Evolutionary conservation across 2,329 filamentous ascomycete genomes (phyloP), one percentile per base, ranked within the genome.

Genomic region (Mollisia scopiformis): DNA sequence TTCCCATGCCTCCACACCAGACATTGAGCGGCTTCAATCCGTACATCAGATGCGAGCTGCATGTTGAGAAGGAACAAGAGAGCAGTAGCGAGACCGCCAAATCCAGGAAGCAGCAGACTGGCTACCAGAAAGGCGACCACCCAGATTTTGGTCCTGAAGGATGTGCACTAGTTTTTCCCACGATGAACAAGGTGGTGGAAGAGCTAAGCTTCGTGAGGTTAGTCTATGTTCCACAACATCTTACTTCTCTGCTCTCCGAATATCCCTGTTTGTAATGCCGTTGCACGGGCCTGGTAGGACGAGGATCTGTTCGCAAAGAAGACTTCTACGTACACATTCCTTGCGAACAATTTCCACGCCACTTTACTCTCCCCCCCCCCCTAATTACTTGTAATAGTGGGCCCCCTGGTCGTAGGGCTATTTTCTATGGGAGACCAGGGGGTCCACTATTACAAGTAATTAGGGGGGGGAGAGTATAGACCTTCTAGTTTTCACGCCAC

Each of bases 31-130:
- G 75, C 46, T 90, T 95, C 63, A 85, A 87, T 39, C 92, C 92
- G 1, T 85, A 90, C 61, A 84, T 97, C 69, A 92, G 89, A 72
- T 89, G 88, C 64, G 90, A 95, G 73, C 76, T 97, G 58, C 92
- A 96, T 74, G 86, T 93, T 16, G 92, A 95, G 71, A 90, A 81
- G 62, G 72, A 74, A 7, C 75, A 75, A 62, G 80, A 75, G 63
- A 59, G 58, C 14, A 60, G 25, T 4, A 27, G 60, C 62, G 70
- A 75, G 52, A 55, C 71, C 49, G 71, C 76, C 16, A 84, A 86
- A 66, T 82, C 83, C 62, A 78, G 79, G 52, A 89, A 89, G 71
- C 79, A 80, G 62, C 81, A 81, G 70, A 89, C 85, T 7, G 77
- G 78, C n/a, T 77, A 79, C 23, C 78, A 77, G 39, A 82, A 79